phyloP scores from a whole-genome alignment of 345 rosid genomes.

The Fremontodendron californicum region DNA sequence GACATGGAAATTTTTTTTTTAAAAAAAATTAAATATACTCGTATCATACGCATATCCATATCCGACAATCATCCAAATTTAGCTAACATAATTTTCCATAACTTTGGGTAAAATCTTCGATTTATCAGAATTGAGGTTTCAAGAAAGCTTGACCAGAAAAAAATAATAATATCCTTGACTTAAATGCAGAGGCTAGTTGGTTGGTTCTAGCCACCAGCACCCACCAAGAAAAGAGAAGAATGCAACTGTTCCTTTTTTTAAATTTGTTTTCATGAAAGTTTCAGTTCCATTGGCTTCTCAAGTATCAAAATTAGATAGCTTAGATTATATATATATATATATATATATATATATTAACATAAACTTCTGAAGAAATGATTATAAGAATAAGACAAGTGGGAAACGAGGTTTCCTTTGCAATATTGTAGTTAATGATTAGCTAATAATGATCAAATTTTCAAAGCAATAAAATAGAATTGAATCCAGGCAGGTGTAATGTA shows the following conservation, averaged over 20 bases:
- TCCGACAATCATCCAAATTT: too few species aligned
- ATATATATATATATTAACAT: background rate
- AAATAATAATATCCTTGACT: background rate
- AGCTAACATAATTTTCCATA: too few species aligned
- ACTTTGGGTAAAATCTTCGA: background rate
- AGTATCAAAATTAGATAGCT: background rate
- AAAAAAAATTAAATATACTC: too few species aligned
- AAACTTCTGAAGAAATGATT: background rate
- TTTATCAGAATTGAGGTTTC: background rate
- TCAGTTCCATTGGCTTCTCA: background rate
- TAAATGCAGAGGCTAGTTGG: background rate
- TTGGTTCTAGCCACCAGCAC: background rate
- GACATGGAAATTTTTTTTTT: too few species aligned
- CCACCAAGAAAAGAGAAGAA: background rate
- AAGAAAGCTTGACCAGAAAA: background rate
- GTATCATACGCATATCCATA: too few species aligned
- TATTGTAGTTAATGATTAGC: background rate
- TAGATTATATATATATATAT: background rate
- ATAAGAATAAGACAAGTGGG: background rate
- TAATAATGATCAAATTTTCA: background rate
- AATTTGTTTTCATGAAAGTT: background rate
- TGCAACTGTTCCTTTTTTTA: background rate
- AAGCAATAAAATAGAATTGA: background rate
- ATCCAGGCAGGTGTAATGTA: background rate
- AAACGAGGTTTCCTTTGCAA: background rate